Conservation (phyloP, 306 rosid species). For the Castanea sativa region DNA sequence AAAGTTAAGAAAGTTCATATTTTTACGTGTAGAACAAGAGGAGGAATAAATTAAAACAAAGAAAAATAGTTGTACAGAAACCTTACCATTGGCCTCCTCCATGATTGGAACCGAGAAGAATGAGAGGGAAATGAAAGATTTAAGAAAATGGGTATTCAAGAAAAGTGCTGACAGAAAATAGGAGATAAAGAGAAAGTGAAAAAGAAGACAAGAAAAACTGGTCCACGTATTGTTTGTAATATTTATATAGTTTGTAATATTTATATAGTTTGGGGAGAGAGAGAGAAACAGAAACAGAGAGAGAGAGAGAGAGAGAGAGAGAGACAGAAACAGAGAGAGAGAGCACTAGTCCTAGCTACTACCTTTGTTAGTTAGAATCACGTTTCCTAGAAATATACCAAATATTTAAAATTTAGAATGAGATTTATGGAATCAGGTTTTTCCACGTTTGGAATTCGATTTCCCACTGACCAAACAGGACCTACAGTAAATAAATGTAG, state of each 20-base stretch:
- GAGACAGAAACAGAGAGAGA: background rate
- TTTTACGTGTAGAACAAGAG: background rate
- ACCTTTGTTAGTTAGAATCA: no score
- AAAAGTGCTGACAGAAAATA: background rate
- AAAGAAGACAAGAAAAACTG: slow-evolving; percentile 11
- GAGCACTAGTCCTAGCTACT: no score
- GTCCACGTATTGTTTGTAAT: slow-evolving; percentile 17
- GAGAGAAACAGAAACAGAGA: background rate
- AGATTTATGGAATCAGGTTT: background rate
- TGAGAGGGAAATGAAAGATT: slow-evolving; percentile 13
- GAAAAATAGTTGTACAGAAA: background rate
- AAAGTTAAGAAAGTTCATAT: background rate
- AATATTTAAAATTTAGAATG: no score
- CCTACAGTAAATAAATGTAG: background rate
- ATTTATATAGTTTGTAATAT: background rate
- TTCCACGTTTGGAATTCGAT: background rate
- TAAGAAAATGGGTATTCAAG: slow-evolving; percentile 9
- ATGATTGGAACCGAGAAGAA: slow-evolving; percentile 29
- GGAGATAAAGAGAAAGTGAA: background rate
- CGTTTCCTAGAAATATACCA: no score
- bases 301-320: background rate
- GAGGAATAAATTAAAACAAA: background rate
- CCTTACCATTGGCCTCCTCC: slow-evolving; percentile 52
- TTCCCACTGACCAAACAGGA: background rate
- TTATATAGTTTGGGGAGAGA: background rate